Evolutionary conservation across 2,329 filamentous ascomycete genomes (phyloP).

Genomic region (Colletotrichum melonis): DNA sequence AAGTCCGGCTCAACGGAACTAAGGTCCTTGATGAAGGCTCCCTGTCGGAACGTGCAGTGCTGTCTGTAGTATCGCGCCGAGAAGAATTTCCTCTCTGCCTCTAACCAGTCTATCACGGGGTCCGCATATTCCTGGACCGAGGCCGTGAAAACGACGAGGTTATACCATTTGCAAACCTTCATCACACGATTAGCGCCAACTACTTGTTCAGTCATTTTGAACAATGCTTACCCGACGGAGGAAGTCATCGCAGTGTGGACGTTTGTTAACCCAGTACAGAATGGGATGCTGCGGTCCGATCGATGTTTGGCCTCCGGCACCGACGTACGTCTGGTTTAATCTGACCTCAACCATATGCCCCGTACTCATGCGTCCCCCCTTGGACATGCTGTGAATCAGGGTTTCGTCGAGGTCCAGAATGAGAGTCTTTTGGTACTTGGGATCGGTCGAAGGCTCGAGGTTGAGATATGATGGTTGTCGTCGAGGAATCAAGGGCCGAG

Average conservation of each 20-base stretch:
- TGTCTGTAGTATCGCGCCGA: constrained; percentile 93
- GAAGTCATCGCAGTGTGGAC: constrained; percentile 97
- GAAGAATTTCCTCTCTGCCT: constrained; percentile 97
- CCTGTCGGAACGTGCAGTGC: constrained; percentile 95
- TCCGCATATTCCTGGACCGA: constrained; percentile 99
- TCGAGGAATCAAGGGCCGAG: constrained; percentile 87
- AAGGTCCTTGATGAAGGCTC: constrained; percentile 97
- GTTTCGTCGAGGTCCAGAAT: constrained; percentile 98
- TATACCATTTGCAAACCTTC: constrained; percentile 96
- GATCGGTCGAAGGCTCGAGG: constrained; percentile 60
- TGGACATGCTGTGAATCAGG: constrained; percentile 96
- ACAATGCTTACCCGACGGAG: constrained; percentile 74
- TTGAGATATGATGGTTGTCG: constrained; percentile 90
- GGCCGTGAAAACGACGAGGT: constrained; percentile 94
- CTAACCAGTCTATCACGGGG: constrained; percentile 98
- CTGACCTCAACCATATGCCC: constrained; percentile 99
- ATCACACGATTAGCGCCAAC: constrained; percentile 4
- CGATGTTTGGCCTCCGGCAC: constrained; percentile 72
- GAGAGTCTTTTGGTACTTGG: constrained; percentile 85
- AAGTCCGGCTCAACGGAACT: constrained; percentile 96
- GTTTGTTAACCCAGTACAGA: constrained; percentile 98
- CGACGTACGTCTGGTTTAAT: constrained; percentile 78
- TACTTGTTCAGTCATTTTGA: background rate
- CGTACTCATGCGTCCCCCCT: constrained; percentile 93
- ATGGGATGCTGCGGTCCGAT: constrained; percentile 93